Evolutionary conservation across 495 filamentous ascomycete genomes (phyloP).

Genomic region (Aspergillus incahuasiensis): DNA sequence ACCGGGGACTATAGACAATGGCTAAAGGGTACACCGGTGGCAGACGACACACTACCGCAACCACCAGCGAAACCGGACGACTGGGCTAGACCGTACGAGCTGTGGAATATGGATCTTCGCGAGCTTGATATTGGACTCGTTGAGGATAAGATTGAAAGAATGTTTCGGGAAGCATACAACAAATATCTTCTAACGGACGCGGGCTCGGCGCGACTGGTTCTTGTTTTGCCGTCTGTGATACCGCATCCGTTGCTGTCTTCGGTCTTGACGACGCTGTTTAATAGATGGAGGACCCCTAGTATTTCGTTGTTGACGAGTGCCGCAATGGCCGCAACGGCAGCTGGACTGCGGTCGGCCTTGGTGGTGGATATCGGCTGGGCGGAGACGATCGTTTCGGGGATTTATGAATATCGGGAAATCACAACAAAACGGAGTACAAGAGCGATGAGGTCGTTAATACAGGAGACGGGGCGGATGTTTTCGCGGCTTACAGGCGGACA

Average conservation of each 20-base stretch:
- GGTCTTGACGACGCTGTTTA: slow-evolving; percentile 70
- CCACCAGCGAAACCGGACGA: slow-evolving; percentile 44
- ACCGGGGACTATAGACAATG: slow-evolving; percentile 78
- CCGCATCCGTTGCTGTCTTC: slow-evolving; percentile 75
- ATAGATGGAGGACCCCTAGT: slow-evolving; percentile 72
- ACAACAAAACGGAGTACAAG: slow-evolving; percentile 60
- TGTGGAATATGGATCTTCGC: slow-evolving; percentile 75
- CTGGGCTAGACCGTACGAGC: slow-evolving; percentile 71
- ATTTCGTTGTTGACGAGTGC: slow-evolving; percentile 75
- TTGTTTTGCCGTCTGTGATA: slow-evolving; percentile 71
- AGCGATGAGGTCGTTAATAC: slow-evolving; percentile 63
- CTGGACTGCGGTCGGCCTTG: slow-evolving; percentile 74
- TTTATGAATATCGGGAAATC: slow-evolving; percentile 88
- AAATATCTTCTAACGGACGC: slow-evolving; percentile 76
- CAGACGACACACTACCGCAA: slow-evolving; percentile 15
- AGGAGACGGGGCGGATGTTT: slow-evolving; percentile 65
- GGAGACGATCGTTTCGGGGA: slow-evolving; percentile 72
- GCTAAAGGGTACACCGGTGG: slow-evolving; percentile 33
- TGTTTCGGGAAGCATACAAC: slow-evolving; percentile 76
- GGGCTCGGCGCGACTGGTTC: slow-evolving; percentile 65
- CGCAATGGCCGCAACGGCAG: slow-evolving; percentile 65
- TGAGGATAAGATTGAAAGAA: slow-evolving; percentile 82
- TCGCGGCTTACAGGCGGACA: slow-evolving; percentile 26
- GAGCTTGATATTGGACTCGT: slow-evolving; percentile 71
- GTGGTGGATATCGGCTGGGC: slow-evolving; percentile 90